Percentiles rank a stretch among this genome's conserved stretches.
Conservation (phyloP, 176 grass and related monocot species). For the Cenchrus fungigraminus region DNA sequence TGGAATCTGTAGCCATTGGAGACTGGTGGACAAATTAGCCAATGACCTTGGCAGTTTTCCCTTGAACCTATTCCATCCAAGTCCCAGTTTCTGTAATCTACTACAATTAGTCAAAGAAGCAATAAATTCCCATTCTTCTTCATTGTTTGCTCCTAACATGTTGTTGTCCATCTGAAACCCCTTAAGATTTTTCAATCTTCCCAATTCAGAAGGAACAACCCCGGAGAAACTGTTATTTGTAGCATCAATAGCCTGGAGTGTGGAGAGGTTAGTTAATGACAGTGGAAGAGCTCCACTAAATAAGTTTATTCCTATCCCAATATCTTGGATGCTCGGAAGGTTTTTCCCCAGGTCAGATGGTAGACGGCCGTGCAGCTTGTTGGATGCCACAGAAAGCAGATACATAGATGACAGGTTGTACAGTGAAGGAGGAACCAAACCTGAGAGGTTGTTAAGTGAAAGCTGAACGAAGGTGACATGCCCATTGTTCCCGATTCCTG, state of each 20-base stretch:
- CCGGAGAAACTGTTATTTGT: background rate
- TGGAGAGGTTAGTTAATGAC: no score
- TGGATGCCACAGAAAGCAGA: background rate
- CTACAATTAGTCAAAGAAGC: slow-evolving; percentile 24
- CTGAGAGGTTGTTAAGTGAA: background rate
- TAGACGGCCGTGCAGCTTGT: slow-evolving; percentile 7
- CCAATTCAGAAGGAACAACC: background rate
- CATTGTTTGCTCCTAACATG: background rate
- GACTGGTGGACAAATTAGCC: slow-evolving; percentile 5
- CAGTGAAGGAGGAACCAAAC: background rate
- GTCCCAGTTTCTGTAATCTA: background rate
- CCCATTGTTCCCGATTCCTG: background rate
- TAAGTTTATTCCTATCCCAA: background rate
- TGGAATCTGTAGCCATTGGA: background rate
- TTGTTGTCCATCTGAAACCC: background rate
- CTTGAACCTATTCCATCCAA: background rate
- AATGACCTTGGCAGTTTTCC: slow-evolving; percentile 1
- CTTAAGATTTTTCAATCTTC: background rate
- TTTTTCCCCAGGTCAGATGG: background rate
- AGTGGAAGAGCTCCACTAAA: slow-evolving; percentile 8
- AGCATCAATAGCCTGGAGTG: no score
- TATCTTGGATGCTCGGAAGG: background rate
- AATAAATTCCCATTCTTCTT: background rate
- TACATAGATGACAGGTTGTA: background rate
- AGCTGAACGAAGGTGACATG: background rate